These are phyloP conservation scores for Coemansia sp. DNA, from an alignment of 192 early-diverging fungal genomes.

Conservation along the genomic window DNA sequence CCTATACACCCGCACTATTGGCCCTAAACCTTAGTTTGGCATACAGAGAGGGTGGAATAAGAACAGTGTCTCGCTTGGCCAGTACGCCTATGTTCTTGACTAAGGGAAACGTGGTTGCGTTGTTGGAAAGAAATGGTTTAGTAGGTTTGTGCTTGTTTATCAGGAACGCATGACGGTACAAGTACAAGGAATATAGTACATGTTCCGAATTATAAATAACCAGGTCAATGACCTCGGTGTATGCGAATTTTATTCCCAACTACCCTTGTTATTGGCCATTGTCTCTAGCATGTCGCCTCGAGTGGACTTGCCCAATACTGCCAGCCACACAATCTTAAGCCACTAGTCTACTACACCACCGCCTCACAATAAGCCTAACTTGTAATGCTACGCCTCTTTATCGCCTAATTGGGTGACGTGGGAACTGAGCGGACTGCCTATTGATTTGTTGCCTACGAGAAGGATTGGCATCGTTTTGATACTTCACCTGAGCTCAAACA, in stretches of 20 bases:
- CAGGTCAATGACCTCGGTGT: conserved; percentile 64
- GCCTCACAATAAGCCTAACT: background rate
- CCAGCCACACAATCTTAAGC: background rate
- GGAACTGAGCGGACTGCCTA: background rate
- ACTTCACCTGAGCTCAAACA: background rate
- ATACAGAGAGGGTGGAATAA: conserved; percentile 58
- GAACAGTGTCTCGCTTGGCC: conserved; percentile 63
- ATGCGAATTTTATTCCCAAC: too few relatives aligned
- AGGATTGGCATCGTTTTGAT: background rate
- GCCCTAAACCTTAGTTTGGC: conserved; percentile 68
- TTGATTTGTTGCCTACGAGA: background rate
- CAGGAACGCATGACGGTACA: conserved; percentile 84
- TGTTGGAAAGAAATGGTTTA: conserved; percentile 38
- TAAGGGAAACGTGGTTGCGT: conserved; percentile 16
- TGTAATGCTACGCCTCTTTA: background rate
- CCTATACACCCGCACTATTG: conserved; percentile 81
- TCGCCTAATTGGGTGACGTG: background rate
- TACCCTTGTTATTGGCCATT: too few relatives aligned
- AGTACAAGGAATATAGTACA: conserved; percentile 71
- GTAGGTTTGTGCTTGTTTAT: conserved; percentile 55
- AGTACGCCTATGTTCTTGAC: conserved; percentile 3
- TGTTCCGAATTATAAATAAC: conserved; percentile 67
- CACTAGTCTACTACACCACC: background rate
- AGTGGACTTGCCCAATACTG: too few relatives aligned
- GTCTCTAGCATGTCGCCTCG: too few relatives aligned